Conservation (phyloP, 176 grass and related monocot species). For the Oryza glaberrima region DNA sequence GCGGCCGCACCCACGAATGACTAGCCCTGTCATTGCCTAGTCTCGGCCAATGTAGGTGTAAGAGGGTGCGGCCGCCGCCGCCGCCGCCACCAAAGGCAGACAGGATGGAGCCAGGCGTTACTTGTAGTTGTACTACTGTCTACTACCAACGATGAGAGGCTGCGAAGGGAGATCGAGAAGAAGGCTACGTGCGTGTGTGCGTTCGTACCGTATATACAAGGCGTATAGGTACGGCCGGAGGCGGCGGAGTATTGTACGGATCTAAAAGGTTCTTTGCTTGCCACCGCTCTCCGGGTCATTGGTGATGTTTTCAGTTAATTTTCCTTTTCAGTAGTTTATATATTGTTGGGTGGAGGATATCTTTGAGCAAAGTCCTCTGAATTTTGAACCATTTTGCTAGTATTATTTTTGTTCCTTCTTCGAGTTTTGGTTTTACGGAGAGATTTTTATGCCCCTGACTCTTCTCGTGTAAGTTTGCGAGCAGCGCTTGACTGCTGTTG, state of each 20-base stretch:
- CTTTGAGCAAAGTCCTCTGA: conserved; percentile 11
- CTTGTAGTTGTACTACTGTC: background rate
- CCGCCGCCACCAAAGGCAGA: conserved; percentile 35
- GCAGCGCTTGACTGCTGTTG: background rate
- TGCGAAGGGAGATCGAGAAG: background rate
- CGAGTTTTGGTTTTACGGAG: conserved; percentile 15
- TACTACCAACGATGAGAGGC: conserved; percentile 26
- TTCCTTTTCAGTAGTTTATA: conserved; percentile 7
- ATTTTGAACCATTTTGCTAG: background rate
- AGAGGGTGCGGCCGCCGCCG: conserved; percentile 17
- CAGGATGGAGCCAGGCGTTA: conserved; percentile 57
- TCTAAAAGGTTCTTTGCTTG: conserved; percentile 37
- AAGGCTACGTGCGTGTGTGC: background rate
- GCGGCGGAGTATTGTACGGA: conserved; percentile 15
- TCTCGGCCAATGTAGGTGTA: conserved; percentile 33
- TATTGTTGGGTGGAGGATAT: conserved; percentile 13
- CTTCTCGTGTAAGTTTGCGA: background rate
- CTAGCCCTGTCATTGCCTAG: background rate
- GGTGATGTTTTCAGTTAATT: conserved; percentile 17
- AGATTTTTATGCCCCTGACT: background rate
- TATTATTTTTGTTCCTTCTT: background rate
- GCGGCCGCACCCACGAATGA: conserved; percentile 1
- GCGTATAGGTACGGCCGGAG: background rate
- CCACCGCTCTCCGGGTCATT: conserved; percentile 30
- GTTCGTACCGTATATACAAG: background rate